Conservation (phyloP, 805 yeast genomes). For the Yamadazyma endophytica region DNA sequence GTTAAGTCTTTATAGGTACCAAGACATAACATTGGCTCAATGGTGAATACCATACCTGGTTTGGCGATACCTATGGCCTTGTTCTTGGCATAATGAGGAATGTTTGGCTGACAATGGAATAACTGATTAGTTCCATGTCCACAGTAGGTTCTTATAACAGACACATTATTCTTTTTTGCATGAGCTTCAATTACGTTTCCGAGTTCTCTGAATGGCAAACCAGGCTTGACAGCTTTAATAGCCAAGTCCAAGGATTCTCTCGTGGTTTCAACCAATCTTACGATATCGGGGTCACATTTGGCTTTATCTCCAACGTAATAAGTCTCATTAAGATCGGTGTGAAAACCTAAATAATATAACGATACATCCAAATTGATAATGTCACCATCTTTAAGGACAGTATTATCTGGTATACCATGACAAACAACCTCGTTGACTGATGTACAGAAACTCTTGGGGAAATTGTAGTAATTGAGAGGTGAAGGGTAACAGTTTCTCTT, state of each 20-base stretch:
- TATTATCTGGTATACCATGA: conserved; percentile 94
- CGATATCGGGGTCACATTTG: conserved; percentile 70
- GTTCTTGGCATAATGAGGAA: conserved; percentile 92
- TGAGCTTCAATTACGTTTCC: conserved; percentile 87
- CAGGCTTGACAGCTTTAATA: conserved; percentile 84
- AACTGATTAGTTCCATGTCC: conserved; percentile 89
- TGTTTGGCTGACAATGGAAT: conserved; percentile 89
- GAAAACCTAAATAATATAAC: conserved; percentile 80
- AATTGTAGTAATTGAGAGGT: conserved; percentile 89
- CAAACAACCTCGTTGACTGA: conserved; percentile 94
- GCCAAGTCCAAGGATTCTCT: conserved; percentile 85
- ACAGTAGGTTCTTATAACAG: conserved; percentile 85
- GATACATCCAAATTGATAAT: conserved; percentile 89
- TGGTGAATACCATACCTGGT: conserved; percentile 95
- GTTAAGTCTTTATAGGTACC: conserved; percentile 76
- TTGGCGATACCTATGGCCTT: conserved; percentile 91
- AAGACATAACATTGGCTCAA: conserved; percentile 93
- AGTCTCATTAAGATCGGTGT: conserved; percentile 93
- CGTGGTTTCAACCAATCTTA: conserved; percentile 82
- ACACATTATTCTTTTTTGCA: conserved; percentile 71
- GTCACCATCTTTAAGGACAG: conserved; percentile 87
- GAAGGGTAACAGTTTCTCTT: conserved; percentile 92
- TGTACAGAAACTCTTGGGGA: conserved; percentile 89
- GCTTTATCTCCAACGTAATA: conserved; percentile 94
- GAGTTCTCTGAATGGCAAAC: conserved; percentile 76